Evolutionary conservation across 805 yeast species (phyloP).

Genomic region (Wickerhamiella australiensis): DNA sequence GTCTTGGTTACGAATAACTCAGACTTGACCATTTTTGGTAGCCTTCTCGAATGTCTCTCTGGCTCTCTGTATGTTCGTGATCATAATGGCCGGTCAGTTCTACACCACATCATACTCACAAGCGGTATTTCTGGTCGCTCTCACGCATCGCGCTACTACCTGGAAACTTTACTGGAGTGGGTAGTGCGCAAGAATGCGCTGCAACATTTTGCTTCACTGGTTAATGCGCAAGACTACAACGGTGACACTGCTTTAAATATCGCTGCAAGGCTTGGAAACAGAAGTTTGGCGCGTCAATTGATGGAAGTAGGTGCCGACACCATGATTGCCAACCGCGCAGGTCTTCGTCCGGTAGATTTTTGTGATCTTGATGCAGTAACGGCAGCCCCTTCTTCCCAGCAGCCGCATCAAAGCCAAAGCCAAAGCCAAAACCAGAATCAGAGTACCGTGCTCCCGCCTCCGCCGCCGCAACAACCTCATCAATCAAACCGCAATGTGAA

Average conservation of each 20-base stretch:
- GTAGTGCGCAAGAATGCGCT: conserved; percentile 46
- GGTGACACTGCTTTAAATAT: conserved; percentile 94
- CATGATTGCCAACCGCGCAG: conserved; percentile 66
- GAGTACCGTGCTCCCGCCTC: background rate
- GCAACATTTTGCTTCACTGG: conserved; percentile 49
- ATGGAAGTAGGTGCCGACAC: conserved; percentile 83
- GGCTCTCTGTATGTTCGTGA: conserved; percentile 61
- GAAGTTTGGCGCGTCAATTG: conserved; percentile 65
- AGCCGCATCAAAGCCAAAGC: background rate
- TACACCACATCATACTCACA: conserved; percentile 76
- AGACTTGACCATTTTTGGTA: conserved; percentile 63
- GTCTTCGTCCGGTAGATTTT: conserved; percentile 76
- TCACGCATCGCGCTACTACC: conserved; percentile 59
- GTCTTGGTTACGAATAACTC: conserved; percentile 73
- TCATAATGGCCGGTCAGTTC: conserved; percentile 59
- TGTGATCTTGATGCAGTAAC: conserved; percentile 31
- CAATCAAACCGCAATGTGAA: conserved; percentile 8
- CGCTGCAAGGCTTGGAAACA: conserved; percentile 79
- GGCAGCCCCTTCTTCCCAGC: background rate
- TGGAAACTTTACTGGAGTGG: conserved; percentile 66
- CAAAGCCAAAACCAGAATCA: background rate
- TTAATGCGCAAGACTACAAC: conserved; percentile 80
- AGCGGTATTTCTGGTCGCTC: conserved; percentile 67
- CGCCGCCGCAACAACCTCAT: background rate
- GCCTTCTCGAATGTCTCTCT: conserved; percentile 56